A percentile compares a stretch with the other conserved stretches of the same genome.
These are phyloP conservation scores for Senecio squalidus DNA, from an alignment of 140 eudicot species.

Conservation along the genomic window DNA sequence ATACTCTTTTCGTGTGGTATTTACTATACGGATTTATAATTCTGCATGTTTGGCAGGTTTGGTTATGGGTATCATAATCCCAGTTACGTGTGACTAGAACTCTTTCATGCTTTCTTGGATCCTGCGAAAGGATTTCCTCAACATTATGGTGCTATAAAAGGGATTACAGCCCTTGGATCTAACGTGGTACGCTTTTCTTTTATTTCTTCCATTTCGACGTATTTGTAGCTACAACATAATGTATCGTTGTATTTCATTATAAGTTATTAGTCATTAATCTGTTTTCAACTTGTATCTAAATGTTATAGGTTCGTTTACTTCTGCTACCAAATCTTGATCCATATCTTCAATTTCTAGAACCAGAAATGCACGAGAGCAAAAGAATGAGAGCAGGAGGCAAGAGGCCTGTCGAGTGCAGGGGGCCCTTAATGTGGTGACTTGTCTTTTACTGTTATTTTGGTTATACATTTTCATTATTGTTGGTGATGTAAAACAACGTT, in stretches of 20 bases:
- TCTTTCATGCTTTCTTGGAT: constrained; percentile 83
- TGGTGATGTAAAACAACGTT: neutral
- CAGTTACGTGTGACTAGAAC: constrained; percentile 90
- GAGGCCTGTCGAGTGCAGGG: constrained; percentile 98
- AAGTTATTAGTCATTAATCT: neutral
- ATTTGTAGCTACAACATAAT: neutral
- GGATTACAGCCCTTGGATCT: constrained; percentile 76
- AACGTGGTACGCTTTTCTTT: constrained; percentile 48
- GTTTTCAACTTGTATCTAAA: constrained; percentile 3
- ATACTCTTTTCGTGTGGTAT: neutral
- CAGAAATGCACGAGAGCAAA: constrained; percentile 91
- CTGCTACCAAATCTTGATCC: constrained; percentile 88
- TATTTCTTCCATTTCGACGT: neutral
- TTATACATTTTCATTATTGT: neutral
- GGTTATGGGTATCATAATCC: constrained; percentile 87
- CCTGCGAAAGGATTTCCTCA: constrained; percentile 75
- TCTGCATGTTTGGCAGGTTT: constrained; percentile 44
- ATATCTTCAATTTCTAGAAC: constrained; percentile 73
- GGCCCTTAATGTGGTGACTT: constrained; percentile 75
- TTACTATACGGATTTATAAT: neutral
- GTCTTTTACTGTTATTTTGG: neutral
- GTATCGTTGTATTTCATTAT: neutral
- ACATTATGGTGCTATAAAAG: constrained; percentile 95
- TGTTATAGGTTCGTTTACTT: constrained; percentile 63
- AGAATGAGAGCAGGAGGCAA: constrained; percentile 68